These are phyloP conservation scores for Dendrocalamus sinicus DNA, from an alignment of 176 grass and related monocot genomes.

Conservation along the genomic window DNA sequence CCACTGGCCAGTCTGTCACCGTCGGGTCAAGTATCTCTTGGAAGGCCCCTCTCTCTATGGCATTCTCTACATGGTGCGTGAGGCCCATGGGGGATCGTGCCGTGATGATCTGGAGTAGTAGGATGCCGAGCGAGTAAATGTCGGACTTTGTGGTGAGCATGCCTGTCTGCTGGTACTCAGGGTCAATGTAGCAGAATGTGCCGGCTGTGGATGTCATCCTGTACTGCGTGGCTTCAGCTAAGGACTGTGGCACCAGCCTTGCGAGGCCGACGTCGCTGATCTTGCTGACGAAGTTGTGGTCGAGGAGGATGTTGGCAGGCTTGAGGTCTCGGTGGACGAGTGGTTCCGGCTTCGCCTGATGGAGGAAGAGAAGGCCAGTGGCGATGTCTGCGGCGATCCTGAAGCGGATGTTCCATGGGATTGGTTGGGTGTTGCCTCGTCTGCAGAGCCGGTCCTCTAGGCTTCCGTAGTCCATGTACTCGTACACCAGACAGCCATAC, in stretches of 20 bases:
- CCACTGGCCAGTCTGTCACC: conserved; percentile 69
- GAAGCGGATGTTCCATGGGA: conserved; percentile 82
- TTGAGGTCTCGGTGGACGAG: conserved; percentile 94
- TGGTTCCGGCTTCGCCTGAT: conserved; percentile 83
- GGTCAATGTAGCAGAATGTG: conserved; percentile 95
- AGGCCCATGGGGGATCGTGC: conserved; percentile 83
- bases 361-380: conserved; percentile 82
- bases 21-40: conserved; percentile 73
- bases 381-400: conserved; percentile 82
- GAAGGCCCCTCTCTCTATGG: conserved; percentile 70
- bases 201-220: conserved; percentile 85
- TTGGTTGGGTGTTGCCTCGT: conserved; percentile 58
- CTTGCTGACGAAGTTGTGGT: conserved; percentile 90
- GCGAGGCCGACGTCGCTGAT: conserved; percentile 91
- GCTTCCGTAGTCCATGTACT: conserved; percentile 96
- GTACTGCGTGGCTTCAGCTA: conserved; percentile 71
- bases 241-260: conserved; percentile 73
- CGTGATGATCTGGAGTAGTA: conserved; percentile 90
- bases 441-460: conserved; percentile 80
- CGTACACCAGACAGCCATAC: conserved; percentile 83
- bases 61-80: conserved; percentile 64
- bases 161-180: conserved; percentile 92
- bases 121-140: conserved; percentile 80
- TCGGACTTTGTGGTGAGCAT: conserved; percentile 88
- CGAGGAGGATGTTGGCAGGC: conserved; percentile 91